Base-by-base conservation (phyloP, 345 rosid species). In the Sapria himalayana region DNA sequence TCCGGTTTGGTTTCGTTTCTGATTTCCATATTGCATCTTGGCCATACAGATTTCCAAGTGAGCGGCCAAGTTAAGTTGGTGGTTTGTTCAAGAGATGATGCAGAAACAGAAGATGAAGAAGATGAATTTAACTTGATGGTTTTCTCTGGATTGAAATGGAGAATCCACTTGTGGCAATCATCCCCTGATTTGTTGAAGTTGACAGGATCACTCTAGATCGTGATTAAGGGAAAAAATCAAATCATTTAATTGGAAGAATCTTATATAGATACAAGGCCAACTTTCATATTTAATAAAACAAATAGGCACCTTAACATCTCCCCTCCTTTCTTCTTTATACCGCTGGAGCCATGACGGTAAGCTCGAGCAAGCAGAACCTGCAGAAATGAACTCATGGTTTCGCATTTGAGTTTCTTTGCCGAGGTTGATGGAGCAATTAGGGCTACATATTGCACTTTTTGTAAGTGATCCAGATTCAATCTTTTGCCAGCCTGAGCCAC, bases 261-360 rank as follows among this genome's bases (percentile, higher is more conserved):
- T n/a, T n/a, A n/a, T n/a, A n/a, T n/a, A n/a, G n/a, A n/a, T n/a
- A n/a, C n/a, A n/a, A n/a, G n/a, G n/a, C n/a, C n/a, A n/a, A n/a
- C n/a, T n/a, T n/a, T n/a, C n/a, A n/a, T n/a, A n/a, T n/a, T n/a
- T n/a, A n/a, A n/a, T n/a, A n/a, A n/a, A n/a, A n/a, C n/a, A n/a
- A n/a, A n/a, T n/a, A n/a, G n/a, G n/a, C n/a, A n/a, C n/a, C n/a
- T n/a, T n/a, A n/a, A n/a, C n/a, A n/a, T n/a, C n/a, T n/a, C n/a
- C n/a, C n/a, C n/a, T n/a, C n/a, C 46, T 67, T 55, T 71, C 70
- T 48, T 81, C 69, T 61, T 70, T 76, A 70, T 56, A 71, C 39
- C 60, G 59, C 49, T 66, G 77, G 39, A 81, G 84, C 97, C 97
- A 86, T n/a, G 74, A 57, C 2, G 97, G 97, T 45, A 86, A 73